Evolutionary conservation across 2,329 filamentous ascomycete genomes (phyloP).

Genomic region (Endocalyx cinctus): DNA sequence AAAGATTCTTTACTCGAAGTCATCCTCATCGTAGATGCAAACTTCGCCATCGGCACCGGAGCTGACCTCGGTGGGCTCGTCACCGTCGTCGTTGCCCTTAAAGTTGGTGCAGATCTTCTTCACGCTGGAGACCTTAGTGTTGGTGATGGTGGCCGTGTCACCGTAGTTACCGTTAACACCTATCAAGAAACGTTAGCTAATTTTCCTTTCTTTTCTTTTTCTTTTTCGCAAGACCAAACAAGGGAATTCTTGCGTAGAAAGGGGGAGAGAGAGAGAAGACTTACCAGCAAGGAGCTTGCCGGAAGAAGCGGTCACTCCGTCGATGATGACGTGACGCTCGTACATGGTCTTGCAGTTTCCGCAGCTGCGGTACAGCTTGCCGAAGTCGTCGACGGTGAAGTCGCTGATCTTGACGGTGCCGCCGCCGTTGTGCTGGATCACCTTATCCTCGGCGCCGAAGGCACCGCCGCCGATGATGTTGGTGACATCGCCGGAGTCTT

Average conservation of each 20-base stretch:
- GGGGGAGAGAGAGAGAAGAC: too few relatives aligned
- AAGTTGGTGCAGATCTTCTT: conserved; percentile 9
- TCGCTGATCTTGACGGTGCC: conserved; percentile 13
- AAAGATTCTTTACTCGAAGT: too few relatives aligned
- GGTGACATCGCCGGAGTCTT: conserved; percentile 16
- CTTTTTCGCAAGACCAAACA: too few relatives aligned
- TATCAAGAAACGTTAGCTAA: too few relatives aligned
- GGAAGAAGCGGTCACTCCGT: conserved; percentile 25
- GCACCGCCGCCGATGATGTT: conserved; percentile 32
- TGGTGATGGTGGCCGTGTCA: conserved; percentile 22
- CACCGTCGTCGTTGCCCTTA: conserved; percentile 7
- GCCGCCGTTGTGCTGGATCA: conserved; percentile 14
- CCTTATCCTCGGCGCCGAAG: conserved; percentile 18
- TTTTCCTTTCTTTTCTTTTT: too few relatives aligned
- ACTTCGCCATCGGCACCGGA: conserved; percentile 9
- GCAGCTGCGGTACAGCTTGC: conserved; percentile 42
- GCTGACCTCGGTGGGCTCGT: conserved; percentile 10
- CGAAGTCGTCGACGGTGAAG: conserved; percentile 34
- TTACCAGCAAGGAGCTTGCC: background rate
- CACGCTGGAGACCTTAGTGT: conserved; percentile 3
- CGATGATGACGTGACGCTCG: conserved; percentile 25
- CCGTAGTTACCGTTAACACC: conserved; percentile 1
- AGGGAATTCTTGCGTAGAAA: too few relatives aligned
- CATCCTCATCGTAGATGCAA: conserved; percentile 12
- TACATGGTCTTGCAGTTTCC: conserved; percentile 35